These are phyloP conservation scores for Pisolithus albus DNA, from an alignment of 768 basidiomycete species.

Conservation along the genomic window DNA sequence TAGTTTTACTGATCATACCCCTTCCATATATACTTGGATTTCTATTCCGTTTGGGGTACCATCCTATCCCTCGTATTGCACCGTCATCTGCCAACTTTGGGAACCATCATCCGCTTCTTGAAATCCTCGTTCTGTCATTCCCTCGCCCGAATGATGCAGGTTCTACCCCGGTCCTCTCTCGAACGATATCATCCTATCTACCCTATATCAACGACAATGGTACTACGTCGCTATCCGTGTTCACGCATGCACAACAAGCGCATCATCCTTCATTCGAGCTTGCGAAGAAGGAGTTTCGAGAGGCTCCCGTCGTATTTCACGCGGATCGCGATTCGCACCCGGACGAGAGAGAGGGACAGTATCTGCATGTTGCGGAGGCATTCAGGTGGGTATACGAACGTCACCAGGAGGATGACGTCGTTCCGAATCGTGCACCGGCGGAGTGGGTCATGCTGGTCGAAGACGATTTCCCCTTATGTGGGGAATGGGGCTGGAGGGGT, in stretches of 20 bases:
- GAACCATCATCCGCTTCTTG: constrained; percentile 26
- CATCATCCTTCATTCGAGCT: constrained; percentile 28
- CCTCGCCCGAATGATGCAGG: constrained; percentile 31
- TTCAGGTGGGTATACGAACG: constrained; percentile 29
- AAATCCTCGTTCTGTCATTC: constrained; percentile 36
- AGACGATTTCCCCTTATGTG: constrained; percentile 40
- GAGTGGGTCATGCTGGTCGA: constrained; percentile 41
- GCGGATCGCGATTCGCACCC: constrained; percentile 26
- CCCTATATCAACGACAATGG: constrained; percentile 25
- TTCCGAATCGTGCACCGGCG: constrained; percentile 5
- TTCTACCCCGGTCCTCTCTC: constrained; percentile 24
- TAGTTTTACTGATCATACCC: constrained; percentile 9
- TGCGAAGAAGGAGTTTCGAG: constrained; percentile 19
- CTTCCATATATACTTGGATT: constrained; percentile 5
- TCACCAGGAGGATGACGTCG: not conserved
- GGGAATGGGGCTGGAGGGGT: constrained; percentile 29
- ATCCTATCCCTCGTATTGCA: constrained; percentile 1
- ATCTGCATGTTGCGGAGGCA: constrained; percentile 37
- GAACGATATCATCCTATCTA: constrained; percentile 33
- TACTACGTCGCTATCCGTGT: constrained; percentile 28
- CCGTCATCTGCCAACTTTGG: constrained; percentile 10
- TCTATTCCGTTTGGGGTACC: not conserved
- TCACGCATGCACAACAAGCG: constrained; percentile 27
- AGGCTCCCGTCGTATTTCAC: constrained; percentile 18
- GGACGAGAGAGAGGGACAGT: constrained; percentile 24